Evolutionary conservation across 306 rosid species (phyloP).

Genomic region (Alnus rubra): DNA sequence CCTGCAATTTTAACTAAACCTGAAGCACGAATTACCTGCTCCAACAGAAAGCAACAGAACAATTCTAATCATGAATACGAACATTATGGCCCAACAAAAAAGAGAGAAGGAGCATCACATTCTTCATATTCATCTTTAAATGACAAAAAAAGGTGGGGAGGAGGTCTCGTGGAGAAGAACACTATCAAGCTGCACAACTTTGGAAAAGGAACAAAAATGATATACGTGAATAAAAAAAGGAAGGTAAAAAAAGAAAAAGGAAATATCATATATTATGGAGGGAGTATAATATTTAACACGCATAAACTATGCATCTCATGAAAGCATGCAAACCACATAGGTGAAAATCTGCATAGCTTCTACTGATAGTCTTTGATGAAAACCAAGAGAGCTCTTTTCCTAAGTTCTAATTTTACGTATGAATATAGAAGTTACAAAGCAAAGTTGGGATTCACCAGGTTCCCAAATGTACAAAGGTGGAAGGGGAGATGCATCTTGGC

Average conservation of each 20-base stretch:
- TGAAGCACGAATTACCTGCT: conserved; percentile 64
- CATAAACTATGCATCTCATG: neutral
- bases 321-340: neutral
- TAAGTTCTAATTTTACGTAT: neutral
- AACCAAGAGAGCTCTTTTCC: neutral
- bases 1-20: conserved; percentile 60
- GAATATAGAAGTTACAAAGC: neutral
- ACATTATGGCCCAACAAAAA: conserved; percentile 1
- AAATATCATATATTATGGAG: neutral
- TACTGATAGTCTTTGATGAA: neutral
- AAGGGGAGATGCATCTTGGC: neutral
- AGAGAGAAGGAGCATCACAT: neutral
- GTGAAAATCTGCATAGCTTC: neutral
- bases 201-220: neutral
- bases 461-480: neutral
- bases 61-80: conserved; percentile 15
- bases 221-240: neutral
- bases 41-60: conserved; percentile 19
- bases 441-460: neutral
- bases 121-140: neutral
- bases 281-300: neutral
- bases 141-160: too few relatives aligned
- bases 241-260: neutral
- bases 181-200: neutral
- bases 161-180: neutral